Conservation (phyloP, 2,329 filamentous ascomycete species). For the Curvularia verruculosa region DNA sequence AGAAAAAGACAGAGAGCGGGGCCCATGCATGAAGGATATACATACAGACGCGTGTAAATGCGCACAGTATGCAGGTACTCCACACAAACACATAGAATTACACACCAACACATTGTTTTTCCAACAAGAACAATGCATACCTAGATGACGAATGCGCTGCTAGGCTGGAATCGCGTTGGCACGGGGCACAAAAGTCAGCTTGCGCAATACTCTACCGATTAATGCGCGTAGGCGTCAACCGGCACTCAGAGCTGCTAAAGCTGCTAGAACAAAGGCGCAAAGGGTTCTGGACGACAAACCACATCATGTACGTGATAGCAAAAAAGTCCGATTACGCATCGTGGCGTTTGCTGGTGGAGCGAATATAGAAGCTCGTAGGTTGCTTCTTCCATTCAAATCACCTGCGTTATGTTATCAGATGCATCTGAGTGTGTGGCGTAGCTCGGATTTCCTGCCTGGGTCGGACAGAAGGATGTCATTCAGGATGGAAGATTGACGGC, state of each 20-base stretch:
- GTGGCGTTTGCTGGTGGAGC: conserved; percentile 1
- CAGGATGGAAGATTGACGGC: conserved; percentile 10
- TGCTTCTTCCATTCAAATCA: not conserved
- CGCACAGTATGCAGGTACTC: not conserved
- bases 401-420: conserved; percentile 1
- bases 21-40: not conserved
- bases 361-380: not conserved
- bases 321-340: conserved; percentile 7
- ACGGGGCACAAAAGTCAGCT: conserved; percentile 1
- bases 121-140: not conserved
- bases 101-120: not conserved
- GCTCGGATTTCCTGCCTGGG: conserved; percentile 13
- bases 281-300: not conserved
- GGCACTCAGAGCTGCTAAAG: not conserved
- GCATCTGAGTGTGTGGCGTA: conserved; percentile 10
- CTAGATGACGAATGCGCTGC: not conserved
- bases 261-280: not conserved
- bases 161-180: not conserved
- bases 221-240: not conserved
- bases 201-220: conserved; percentile 5
- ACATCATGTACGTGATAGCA: conserved; percentile 7
- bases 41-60: not conserved
- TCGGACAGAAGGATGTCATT: conserved; percentile 13
- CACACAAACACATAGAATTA: not conserved
- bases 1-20: not conserved